Evolutionary conservation across 2,329 filamentous ascomycete species (phyloP), one percentile per base, ranked within the genome.

Genomic region (Penicillium sp.): DNA sequence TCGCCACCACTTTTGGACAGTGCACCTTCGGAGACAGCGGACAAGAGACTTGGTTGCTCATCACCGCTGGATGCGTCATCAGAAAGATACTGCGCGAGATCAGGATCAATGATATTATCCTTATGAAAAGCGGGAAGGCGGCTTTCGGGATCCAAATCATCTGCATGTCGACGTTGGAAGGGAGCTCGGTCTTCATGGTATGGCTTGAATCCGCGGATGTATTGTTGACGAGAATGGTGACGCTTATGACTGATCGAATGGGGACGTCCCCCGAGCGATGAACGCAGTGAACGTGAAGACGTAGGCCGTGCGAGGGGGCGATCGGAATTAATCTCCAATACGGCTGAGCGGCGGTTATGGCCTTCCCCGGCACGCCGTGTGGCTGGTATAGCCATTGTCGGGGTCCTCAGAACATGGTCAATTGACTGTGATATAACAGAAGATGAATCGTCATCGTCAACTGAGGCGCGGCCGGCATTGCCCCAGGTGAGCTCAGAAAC

Each of bases 41-140:
- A 77, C 73, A 96, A 90, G 11, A 97, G 88, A 67, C 88, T 92
- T 75, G 92, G 88, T 64, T 95, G 90, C 61, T 99, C 92, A 65
- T 96, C 92, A 36, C 90, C 93, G 65, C 91, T 97, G 1, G 92
- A 96, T 45, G 90, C 92, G 63, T 90, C 87, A 70, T 99, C 94
- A 6, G 94, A 99, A 81, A 99, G 89, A 74, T 95, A 99, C 32
- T 91, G 90, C 5, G 92, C 93, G 50, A 99, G 79, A 67, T 99
- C 94, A 1, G 94, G 94, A 69, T 99, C 94, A 63, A 99, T 97
- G 63, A 99, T 96, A 68, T 94, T 97, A 77, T 99, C 94, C 68
- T 94, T 92, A 71, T 99, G 94, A 65, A 99, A 97, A n/a, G 92
- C 92, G 14, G 92, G 88, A 34, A 96, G 82, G 40, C 86, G 85